Evolutionary conservation across 176 grass and related monocot genomes (phyloP), one percentile per base, ranked within the genome.

Genomic region (Triticum urartu): DNA sequence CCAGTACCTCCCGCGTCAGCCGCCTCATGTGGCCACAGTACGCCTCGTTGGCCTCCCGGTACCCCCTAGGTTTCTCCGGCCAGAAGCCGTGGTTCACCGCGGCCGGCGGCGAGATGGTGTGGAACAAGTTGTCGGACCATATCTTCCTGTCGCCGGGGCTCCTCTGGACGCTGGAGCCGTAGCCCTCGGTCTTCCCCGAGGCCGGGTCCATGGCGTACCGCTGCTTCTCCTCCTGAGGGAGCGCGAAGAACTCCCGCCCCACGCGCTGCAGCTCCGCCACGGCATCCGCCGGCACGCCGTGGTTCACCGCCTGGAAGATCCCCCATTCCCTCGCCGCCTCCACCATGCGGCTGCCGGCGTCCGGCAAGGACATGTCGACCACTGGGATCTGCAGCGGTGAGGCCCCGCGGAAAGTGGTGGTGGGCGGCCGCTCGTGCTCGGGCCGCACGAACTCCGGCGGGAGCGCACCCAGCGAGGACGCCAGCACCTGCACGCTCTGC

Each of bases 41-140:
- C 54, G 77, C 88, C 88, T 95, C 91, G 79, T 91, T 95, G 0
- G 84, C 95, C 59, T 60, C 81, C 36, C 69, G 74, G 85, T 94
- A 94, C 3, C 89, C 90, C 0, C 3, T 4, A 15, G 85, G 82
- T 54, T 39, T 72, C 0, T 33, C 39, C 21, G 93, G 96, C 93
- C 96, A 98, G 35, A 89, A 78, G 63, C 39, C 70, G 59, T 86
- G 64, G 79, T 93, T 65, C 28, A 94, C 68, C 64, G 9, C 52
- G 0, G 54, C 61, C 82, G 74, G 89, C 28, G 91, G 95, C 85
- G 92, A 88, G 12, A 94, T 48, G 14, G 75, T 64, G 78, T 94
- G 90, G 89, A 93, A 94, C 58, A 97, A 70, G 75, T 94, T 94
- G 88, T 97, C 90, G 21, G 79, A 82, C 95, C 95, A 94, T 11